Percentiles rank a stretch among this genome's conserved stretches.
Evolutionary conservation across 1,284 basidiomycete genomes (phyloP).

Genomic region (Cutaneotrichosporon sp.): DNA sequence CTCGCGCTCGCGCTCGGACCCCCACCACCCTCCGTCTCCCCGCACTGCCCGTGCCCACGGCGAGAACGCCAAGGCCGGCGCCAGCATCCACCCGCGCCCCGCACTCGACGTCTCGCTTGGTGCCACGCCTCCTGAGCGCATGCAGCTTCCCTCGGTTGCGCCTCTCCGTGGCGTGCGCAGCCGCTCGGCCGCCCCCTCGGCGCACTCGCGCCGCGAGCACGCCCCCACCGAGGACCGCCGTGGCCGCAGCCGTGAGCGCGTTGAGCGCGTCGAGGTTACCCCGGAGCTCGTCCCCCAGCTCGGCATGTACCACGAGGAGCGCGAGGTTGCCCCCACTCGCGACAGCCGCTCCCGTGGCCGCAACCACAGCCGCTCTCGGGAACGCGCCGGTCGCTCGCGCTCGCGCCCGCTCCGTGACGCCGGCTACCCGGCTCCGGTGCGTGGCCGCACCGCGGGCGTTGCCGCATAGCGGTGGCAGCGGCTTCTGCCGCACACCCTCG

Average conservation of each 20-base stretch:
- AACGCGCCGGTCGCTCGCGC: conserved; percentile 7
- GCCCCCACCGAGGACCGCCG: conserved; percentile 20
- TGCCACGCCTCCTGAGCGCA: conserved; percentile 8
- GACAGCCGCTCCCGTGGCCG: conserved; percentile 27
- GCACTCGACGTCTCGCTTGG: conserved; percentile 11
- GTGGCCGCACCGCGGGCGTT: conserved; percentile 6
- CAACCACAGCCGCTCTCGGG: conserved; percentile 8
- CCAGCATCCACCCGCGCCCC: conserved; percentile 20
- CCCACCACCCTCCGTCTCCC: conserved; percentile 28
- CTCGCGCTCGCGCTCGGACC: conserved; percentile 48
- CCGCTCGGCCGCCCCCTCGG: conserved; percentile 7
- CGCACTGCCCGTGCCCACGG: conserved; percentile 19
- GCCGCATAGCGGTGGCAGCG: background rate
- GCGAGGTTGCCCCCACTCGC: conserved; percentile 42
- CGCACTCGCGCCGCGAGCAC: background rate
- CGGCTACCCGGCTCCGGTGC: background rate
- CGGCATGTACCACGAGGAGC: conserved; percentile 38
- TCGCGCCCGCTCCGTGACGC: background rate
- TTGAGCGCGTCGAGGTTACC: conserved; percentile 25
- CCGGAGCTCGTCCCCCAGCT: conserved; percentile 22
- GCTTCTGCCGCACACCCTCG: background rate
- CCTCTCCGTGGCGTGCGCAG: background rate
- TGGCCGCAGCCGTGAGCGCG: conserved; percentile 41
- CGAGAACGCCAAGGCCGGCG: conserved; percentile 5
- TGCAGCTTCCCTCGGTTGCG: conserved; percentile 18